phyloP scores from a whole-genome alignment of 1,284 basidiomycete genomes.

The Ustilago bromivora region DNA sequence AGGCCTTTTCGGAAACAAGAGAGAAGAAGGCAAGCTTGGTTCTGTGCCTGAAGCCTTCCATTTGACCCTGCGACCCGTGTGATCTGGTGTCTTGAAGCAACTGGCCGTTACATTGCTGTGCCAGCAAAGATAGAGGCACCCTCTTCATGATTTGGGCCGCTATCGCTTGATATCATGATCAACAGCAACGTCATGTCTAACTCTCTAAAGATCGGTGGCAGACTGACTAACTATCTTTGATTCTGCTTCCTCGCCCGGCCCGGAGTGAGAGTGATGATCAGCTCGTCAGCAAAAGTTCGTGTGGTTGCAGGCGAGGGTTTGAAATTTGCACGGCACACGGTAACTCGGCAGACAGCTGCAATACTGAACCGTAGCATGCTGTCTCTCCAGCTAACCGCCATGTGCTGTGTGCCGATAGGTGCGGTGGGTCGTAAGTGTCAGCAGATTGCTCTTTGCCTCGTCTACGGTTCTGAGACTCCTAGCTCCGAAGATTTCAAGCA shows the following conservation, averaged over 20 bases:
- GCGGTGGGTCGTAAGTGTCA: background rate
- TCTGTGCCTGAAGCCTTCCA: background rate
- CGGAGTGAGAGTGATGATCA: slow-evolving; percentile 1
- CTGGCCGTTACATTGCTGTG: too few relatives aligned
- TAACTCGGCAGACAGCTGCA: slow-evolving; percentile 6
- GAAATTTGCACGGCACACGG: background rate
- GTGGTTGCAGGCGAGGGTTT: background rate
- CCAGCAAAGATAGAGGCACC: too few relatives aligned
- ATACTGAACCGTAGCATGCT: background rate
- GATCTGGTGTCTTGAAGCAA: background rate
- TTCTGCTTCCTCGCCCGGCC: too few relatives aligned
- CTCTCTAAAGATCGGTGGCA: too few relatives aligned
- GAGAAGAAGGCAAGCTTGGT: background rate
- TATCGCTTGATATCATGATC: too few relatives aligned
- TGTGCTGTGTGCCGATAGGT: background rate
- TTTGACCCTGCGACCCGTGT: too few relatives aligned
- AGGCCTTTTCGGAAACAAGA: background rate
- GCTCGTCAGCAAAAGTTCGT: slow-evolving; percentile 12
- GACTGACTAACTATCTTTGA: too few relatives aligned
- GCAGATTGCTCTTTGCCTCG: background rate
- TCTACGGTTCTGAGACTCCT: background rate
- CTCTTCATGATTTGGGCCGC: too few relatives aligned
- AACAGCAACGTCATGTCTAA: too few relatives aligned
- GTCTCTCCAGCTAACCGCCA: background rate
- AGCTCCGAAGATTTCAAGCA: background rate